phyloP scores from a whole-genome alignment of 768 basidiomycete genomes.

The Macrolepiota albuminosa region DNA sequence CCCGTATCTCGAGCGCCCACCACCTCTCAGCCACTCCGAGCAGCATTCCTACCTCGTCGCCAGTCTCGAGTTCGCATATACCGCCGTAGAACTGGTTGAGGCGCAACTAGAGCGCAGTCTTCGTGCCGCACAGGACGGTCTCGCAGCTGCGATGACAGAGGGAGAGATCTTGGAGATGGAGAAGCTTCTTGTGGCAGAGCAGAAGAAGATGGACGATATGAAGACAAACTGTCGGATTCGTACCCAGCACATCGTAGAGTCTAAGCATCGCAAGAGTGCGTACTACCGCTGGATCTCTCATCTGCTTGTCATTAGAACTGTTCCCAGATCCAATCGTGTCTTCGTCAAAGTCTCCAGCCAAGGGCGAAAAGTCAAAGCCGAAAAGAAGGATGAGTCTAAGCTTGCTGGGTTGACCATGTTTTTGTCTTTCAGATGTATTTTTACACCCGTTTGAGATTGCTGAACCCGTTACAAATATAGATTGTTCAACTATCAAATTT shows the following conservation, averaged over 20 bases:
- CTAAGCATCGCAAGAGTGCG: not conserved
- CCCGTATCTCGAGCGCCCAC: slow-evolving; percentile 10
- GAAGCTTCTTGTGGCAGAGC: slow-evolving; percentile 6
- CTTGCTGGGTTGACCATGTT: not conserved
- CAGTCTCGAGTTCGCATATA: slow-evolving; percentile 14
- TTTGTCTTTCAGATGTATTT: not conserved
- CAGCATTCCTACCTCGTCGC: slow-evolving; percentile 11
- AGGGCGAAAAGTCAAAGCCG: not conserved
- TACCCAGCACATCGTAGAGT: slow-evolving; percentile 1
- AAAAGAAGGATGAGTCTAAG: not conserved
- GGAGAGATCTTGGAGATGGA: slow-evolving; percentile 12
- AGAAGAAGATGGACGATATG: slow-evolving; percentile 14
- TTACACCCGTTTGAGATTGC: not conserved
- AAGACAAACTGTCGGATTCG: slow-evolving; percentile 5
- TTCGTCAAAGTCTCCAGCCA: not conserved
- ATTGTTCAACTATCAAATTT: not conserved
- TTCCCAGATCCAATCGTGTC: not conserved
- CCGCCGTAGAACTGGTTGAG: slow-evolving; percentile 15
- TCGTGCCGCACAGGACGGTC: slow-evolving; percentile 9
- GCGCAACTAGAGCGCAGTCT: slow-evolving; percentile 12
- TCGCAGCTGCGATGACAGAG: slow-evolving; percentile 5
- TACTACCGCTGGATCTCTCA: too few relatives aligned
- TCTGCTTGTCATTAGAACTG: too few relatives aligned
- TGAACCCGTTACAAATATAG: not conserved
- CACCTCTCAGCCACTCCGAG: not conserved